These are phyloP conservation scores for Croton setiger DNA, from an alignment of 441 rosid genomes.

Conservation along the genomic window DNA sequence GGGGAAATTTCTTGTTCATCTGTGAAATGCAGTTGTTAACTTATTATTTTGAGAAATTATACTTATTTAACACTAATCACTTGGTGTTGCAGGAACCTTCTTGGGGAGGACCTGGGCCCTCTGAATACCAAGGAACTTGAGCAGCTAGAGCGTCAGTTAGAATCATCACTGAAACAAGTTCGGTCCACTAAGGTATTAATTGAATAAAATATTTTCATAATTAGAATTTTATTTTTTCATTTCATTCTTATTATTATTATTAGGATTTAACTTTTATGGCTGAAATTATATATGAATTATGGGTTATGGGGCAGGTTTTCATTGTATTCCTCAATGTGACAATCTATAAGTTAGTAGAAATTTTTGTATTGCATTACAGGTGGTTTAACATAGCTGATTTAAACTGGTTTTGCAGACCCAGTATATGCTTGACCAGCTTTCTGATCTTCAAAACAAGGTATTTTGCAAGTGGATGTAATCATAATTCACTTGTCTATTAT, in stretches of 20 bases:
- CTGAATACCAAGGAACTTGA: conserved; percentile 82
- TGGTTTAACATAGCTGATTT: background rate
- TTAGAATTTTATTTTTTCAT: too few relatives aligned
- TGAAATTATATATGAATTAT: too few relatives aligned
- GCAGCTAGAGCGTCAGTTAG: conserved; percentile 91
- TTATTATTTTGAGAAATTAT: background rate
- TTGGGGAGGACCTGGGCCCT: conserved; percentile 93
- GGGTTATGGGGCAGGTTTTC: background rate
- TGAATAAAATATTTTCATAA: background rate
- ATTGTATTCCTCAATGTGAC: background rate
- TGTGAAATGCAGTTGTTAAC: background rate
- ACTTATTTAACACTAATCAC: conserved; percentile 4
- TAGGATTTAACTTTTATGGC: too few relatives aligned
- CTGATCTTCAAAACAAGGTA: conserved; percentile 90
- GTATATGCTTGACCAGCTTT: conserved; percentile 88
- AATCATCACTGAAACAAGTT: conserved; percentile 78
- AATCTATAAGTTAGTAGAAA: background rate
- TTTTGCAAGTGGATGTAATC: background rate
- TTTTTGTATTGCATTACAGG: background rate
- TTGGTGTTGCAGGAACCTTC: conserved; percentile 60
- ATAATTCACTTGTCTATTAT: background rate
- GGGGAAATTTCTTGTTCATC: background rate
- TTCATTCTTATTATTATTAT: too few relatives aligned
- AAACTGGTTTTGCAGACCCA: conserved; percentile 56
- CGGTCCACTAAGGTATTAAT: conserved; percentile 75